Base-by-base conservation (phyloP, 108 stramenopile genomes). In the Schizochytrium sp. region DNA sequence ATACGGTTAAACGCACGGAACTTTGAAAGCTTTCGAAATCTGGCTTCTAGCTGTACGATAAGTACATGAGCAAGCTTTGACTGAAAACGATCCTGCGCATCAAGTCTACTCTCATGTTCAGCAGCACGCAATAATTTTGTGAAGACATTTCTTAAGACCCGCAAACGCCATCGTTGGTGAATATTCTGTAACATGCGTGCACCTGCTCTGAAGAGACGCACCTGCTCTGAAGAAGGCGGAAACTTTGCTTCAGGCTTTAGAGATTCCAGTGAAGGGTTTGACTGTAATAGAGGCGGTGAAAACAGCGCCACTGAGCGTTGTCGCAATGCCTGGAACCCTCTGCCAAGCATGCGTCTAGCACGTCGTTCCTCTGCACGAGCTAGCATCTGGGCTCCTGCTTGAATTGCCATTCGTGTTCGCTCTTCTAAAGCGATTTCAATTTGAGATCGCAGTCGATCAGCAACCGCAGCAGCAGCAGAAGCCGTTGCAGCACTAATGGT, bases 391-490 rank as follows among this genome's bases (percentile, higher is more conserved):
- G 28, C 2, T 38, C 64, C 64, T 7, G 64, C 64, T 8, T 44
- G 64, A 3, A 69, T 69, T 7, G 64, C 64, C 64, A 69, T 69
- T 10, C 64, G 64, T 13, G 64, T 15, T 8, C 64, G 64, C 64
- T 69, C 64, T 15, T 69, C 64, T 38, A 69, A 44, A 69, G 64
- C 64, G 28, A 69, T 38, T 38, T 69, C 64, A 15, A 69, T 3
- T 38, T 69, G 64, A 44, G 64, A 12, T 8, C 64, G 64, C 64
- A 69, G 15, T 8, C 64, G 64, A 69, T 69, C 64, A 2, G 64
- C 28, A 8, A 3, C 64, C 5, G 64, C 64, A 38, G 64, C 64
- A 38, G 64, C 64, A 7, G 44, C 64, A 2, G 64, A 38, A 15
- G 64, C 12, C 19, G 64, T 28, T 28, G 28, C 28, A 28, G 28